These are phyloP conservation scores for Jaapia argillacea DNA, from an alignment of 768 basidiomycete species.

Conservation along the genomic window DNA sequence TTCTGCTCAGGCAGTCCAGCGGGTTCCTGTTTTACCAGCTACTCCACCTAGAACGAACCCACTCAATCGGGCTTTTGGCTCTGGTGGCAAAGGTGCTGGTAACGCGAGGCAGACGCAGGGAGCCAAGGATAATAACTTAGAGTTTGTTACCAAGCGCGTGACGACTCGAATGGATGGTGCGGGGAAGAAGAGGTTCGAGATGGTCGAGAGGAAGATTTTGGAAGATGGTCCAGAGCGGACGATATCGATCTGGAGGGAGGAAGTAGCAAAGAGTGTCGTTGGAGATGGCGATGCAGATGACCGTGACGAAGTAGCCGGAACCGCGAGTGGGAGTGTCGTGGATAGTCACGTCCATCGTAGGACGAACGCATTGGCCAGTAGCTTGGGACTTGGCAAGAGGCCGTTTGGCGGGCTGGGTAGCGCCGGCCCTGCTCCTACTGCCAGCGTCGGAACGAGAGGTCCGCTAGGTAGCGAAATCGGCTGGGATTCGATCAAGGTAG, in stretches of 20 bases:
- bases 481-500: neutral
- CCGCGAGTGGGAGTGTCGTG: conserved; percentile 7
- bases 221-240: conserved; percentile 24
- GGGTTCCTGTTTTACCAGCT: too few relatives aligned
- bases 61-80: too few relatives aligned
- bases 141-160: neutral
- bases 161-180: neutral
- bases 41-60: too few relatives aligned
- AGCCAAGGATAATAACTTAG: too few relatives aligned
- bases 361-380: neutral
- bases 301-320: neutral
- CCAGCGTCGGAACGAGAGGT: neutral
- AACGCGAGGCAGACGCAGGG: too few relatives aligned
- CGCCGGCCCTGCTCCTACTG: neutral
- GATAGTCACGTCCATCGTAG: conserved; percentile 15
- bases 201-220: conserved; percentile 21
- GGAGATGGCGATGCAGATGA: conserved; percentile 6
- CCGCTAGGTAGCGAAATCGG: neutral
- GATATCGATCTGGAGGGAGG: conserved; percentile 25
- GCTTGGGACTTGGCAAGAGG: conserved; percentile 2
- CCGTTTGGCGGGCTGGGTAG: conserved; percentile 6
- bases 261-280: conserved; percentile 21
- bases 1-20: too few relatives aligned
- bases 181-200: neutral
- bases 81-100: too few relatives aligned